A percentile compares a stretch with the other conserved stretches of the same genome.
phyloP scores from a whole-genome alignment of 2,329 filamentous ascomycete genomes.

The Magnaporthiopsis rhizophila region DNA sequence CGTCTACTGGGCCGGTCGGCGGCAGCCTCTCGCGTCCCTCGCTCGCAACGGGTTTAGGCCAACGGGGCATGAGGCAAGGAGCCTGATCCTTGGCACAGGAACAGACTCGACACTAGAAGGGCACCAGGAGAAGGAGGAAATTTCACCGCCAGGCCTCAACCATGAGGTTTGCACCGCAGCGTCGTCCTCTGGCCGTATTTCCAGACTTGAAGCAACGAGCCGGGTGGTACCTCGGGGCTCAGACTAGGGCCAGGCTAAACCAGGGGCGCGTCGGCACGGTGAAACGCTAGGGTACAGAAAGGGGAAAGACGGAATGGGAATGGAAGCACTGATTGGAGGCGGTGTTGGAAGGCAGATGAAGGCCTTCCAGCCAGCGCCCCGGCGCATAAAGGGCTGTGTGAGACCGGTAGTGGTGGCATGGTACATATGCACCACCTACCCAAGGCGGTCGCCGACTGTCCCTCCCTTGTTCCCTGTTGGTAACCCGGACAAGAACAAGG shows the following conservation, averaged over 20 bases:
- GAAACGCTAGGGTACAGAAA: background rate
- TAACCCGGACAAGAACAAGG: background rate
- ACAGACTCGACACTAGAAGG: too few relatives aligned
- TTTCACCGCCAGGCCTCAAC: background rate
- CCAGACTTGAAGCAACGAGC: background rate
- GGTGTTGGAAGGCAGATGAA: background rate
- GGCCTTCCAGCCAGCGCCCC: too few relatives aligned
- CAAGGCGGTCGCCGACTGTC: too few relatives aligned
- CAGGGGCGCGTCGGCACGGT: background rate
- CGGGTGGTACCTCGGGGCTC: background rate
- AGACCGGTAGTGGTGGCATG: background rate
- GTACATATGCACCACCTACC: too few relatives aligned
- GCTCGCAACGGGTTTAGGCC: background rate
- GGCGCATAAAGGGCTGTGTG: background rate
- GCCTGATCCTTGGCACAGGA: background rate
- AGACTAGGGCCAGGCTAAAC: background rate
- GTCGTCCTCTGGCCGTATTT: too few relatives aligned
- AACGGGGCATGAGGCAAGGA: background rate
- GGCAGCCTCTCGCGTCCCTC: background rate
- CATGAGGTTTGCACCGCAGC: too few relatives aligned
- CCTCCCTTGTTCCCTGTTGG: background rate
- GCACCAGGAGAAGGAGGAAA: background rate
- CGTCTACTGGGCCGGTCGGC: background rate
- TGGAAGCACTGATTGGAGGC: background rate
- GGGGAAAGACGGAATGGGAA: background rate